A percentile compares a stretch with the other conserved stretches of the same genome.
These are phyloP conservation scores for Thalassiosira mediterranea DNA, from an alignment of 352 stramenopile species.

Conservation along the genomic window DNA sequence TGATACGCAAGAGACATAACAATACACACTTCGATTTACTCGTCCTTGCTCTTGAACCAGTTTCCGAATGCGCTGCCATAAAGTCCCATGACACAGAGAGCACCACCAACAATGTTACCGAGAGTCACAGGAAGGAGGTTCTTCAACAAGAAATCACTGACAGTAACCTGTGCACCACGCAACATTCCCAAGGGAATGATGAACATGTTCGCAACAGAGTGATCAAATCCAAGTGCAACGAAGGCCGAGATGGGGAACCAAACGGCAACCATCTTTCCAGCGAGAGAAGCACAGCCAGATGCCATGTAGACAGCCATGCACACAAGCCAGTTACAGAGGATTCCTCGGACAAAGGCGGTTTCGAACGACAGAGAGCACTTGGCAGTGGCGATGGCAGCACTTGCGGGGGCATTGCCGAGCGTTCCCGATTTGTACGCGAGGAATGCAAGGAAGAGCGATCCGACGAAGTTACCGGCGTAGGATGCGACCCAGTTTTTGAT, in stretches of 20 bases:
- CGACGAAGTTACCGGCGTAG: slow-evolving; percentile 87
- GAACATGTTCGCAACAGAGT: slow-evolving; percentile 91
- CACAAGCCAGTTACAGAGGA: slow-evolving; percentile 89
- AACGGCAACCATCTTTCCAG: slow-evolving; percentile 75
- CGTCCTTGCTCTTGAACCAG: slow-evolving; percentile 73
- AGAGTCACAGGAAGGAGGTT: slow-evolving; percentile 87
- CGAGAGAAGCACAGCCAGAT: slow-evolving; percentile 71
- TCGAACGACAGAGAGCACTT: slow-evolving; percentile 84
- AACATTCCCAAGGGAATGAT: slow-evolving; percentile 88
- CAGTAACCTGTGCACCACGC: slow-evolving; percentile 82
- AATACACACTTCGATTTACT: slow-evolving; percentile 25
- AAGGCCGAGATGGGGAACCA: slow-evolving; percentile 90
- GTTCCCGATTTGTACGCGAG: slow-evolving; percentile 79
- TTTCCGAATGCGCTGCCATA: slow-evolving; percentile 75
- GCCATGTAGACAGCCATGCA: slow-evolving; percentile 88
- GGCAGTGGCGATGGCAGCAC: slow-evolving; percentile 79
- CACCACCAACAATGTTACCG: slow-evolving; percentile 86
- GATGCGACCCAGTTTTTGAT: slow-evolving; percentile 83
- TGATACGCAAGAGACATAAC: neutral
- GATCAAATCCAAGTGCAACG: slow-evolving; percentile 87
- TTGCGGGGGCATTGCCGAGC: slow-evolving; percentile 62
- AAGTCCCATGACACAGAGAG: slow-evolving; percentile 80
- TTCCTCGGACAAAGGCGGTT: slow-evolving; percentile 84
- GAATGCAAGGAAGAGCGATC: slow-evolving; percentile 80
- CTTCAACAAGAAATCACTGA: slow-evolving; percentile 82